Base-by-base conservation (phyloP, 75 land plant species). In the Pinus albicaulis region DNA sequence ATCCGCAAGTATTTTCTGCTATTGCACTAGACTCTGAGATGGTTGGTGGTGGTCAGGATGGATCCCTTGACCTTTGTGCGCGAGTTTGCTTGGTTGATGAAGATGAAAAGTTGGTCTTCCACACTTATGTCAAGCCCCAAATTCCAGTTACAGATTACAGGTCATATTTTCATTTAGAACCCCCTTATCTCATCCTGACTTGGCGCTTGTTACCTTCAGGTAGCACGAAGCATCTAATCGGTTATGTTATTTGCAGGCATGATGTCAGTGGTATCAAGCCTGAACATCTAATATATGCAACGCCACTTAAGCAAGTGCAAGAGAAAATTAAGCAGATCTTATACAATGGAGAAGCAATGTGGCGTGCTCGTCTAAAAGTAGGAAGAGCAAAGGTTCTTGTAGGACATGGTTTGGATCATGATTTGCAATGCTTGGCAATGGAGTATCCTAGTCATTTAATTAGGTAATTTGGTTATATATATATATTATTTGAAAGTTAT, bases 21-120 rank as follows among this genome's bases (percentile, higher is more conserved):
- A 70, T 81, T 95, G 56, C 91, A 28, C 56, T 95, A 73, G 95
- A 83, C 41, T 95, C 95, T 78, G 89, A 89, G 80, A 95, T 92
- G 98, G 98, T 91, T 58, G 93, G 95, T 19, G 93, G 95, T 20
- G 95, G 95, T 55, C 86, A 77, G 72, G 52, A 44, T 7, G 52
- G 52, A 44, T 7, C 52, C 52, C 73, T 95, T 61, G 86, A 92
- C 76, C 52, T 44, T 44, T 44, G 52, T 0, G 52, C 52, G 11
- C 8, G 52, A 44, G 55, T 95, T 14, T 95, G 93, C 82, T 76
- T 92, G 41, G 79, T 92, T 66, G 95, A 95, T 77, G 91, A 92
- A 78, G 78, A 90, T 65, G 98, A 95, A 74, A 90, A 86, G 64
- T 52, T 84, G 11, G 82, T 95, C 38, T 86, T 92, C 22, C 84